phyloP scores from a whole-genome alignment of 75 land plant genomes.

The Azolla pinnata region DNA sequence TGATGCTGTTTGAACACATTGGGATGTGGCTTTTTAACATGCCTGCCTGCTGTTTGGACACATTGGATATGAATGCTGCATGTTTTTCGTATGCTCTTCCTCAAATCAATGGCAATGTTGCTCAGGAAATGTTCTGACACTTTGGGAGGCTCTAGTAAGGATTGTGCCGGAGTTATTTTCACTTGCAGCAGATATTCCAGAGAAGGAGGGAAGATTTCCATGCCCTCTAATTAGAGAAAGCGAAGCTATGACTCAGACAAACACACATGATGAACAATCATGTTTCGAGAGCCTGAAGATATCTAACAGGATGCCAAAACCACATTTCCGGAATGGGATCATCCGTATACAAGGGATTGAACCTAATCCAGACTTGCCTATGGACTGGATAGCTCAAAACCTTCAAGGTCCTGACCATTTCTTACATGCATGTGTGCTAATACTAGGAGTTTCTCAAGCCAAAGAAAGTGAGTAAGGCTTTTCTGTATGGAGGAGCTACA shows the following conservation, averaged over 20 bases:
- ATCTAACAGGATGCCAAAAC: neutral
- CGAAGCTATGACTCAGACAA: no score
- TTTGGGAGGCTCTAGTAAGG: neutral
- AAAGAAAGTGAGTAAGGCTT: no score
- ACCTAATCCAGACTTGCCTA: conserved; percentile 64
- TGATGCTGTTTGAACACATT: neutral
- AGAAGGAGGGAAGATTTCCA: neutral
- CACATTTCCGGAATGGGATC: conserved; percentile 29
- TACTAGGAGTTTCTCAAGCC: no score
- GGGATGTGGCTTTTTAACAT: no score
- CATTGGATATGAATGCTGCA: no score
- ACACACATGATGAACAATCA: no score
- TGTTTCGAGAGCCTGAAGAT: no score
- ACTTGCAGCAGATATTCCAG: conserved; percentile 5
- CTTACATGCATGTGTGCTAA: conserved; percentile 53
- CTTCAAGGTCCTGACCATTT: conserved; percentile 69
- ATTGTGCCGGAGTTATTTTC: conserved; percentile 4
- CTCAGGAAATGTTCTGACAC: neutral
- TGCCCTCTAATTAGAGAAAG: neutral
- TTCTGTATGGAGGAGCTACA: no score
- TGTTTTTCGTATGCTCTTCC: no score
- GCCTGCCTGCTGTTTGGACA: neutral
- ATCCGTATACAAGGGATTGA: conserved; percentile 89
- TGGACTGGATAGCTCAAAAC: conserved; percentile 81
- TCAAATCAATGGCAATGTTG: no score